Evolutionary conservation across 495 filamentous ascomycete species (phyloP), one percentile per base, ranked within the genome.

Genomic region (Astrothelium subdiscretum): DNA sequence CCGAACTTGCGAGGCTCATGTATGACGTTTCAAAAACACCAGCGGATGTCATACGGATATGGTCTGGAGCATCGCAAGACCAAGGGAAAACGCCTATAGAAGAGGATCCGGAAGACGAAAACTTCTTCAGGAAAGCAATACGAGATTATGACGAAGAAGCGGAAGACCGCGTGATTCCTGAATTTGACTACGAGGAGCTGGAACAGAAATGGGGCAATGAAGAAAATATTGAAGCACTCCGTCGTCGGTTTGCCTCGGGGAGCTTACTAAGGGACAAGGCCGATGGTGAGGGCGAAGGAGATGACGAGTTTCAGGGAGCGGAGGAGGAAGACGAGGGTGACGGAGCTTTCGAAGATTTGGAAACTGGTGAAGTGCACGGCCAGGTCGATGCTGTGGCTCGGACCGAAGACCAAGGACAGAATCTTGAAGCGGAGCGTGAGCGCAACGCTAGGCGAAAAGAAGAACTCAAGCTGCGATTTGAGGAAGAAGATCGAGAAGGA

Each of bases 401-500:
- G 0, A 66, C 73, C 0, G 74, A 74, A 18, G 74, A 70, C 29
- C 73, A 75, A 67, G 66, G 67, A 66, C 72, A 62, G 70, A 76
- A 82, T 32, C 69, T 95, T 29, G 88, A 90, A 70, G 88, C 85
- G 2, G 94, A 98, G 74, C 87, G 94, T 62, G 90, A 91, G 68
- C 87, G 82, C 68, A 98, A 97, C 68, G 94, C 94, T 0, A 83
- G 86, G 60, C 82, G 85, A 67, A 98, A 97, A 73, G 94, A 96
- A 75, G 95, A 97, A 71, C 79, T 98, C 40, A 91, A 90, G 66
- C 81, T 95, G 13, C 84, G 95, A 11, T 97, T 98, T 69, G 94
- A 98, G 70, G 92, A 97, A 71, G 94, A 98, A 77, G 94, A 98
- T 69, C 82, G 87, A 18, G 94, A 98, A 72, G 94, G 94, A 0